These are phyloP conservation scores for Vitis hybrid DNA, from an alignment of 177 flowering plant species.

Conservation along the genomic window DNA sequence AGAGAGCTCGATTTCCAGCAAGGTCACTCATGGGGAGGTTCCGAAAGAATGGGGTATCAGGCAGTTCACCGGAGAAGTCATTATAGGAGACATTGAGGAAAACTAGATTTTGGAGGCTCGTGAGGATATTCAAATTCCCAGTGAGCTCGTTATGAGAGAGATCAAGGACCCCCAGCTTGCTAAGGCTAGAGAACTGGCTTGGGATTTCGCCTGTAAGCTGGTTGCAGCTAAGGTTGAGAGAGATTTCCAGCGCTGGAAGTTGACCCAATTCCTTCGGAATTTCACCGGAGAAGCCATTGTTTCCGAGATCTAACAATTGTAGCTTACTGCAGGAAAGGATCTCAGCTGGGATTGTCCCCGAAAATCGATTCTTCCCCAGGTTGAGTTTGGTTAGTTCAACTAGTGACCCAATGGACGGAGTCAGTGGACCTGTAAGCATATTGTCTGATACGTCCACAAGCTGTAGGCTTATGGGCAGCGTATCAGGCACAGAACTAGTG, in stretches of 20 bases:
- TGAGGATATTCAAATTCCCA: slow-evolving; percentile 49
- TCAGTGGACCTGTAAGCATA: slow-evolving; percentile 51
- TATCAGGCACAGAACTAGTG: slow-evolving; percentile 51
- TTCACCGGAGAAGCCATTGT: slow-evolving; percentile 59
- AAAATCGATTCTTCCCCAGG: slow-evolving; percentile 51
- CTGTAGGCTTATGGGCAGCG: slow-evolving; percentile 58
- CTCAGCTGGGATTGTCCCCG: slow-evolving; percentile 64
- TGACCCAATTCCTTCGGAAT: slow-evolving; percentile 62
- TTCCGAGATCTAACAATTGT: slow-evolving; percentile 55
- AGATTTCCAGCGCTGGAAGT: slow-evolving; percentile 64
- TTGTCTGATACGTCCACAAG: slow-evolving; percentile 63
- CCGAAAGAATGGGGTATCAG: slow-evolving; percentile 66
- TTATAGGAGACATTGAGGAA: slow-evolving; percentile 75
- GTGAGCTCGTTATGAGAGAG: slow-evolving; percentile 64
- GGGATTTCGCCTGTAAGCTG: slow-evolving; percentile 63
- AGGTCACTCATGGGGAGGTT: slow-evolving; percentile 63
- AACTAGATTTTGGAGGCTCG: slow-evolving; percentile 68
- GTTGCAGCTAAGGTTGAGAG: slow-evolving; percentile 75
- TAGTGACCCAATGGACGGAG: slow-evolving; percentile 42
- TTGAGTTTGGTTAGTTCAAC: slow-evolving; percentile 56
- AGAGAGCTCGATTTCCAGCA: slow-evolving; percentile 58
- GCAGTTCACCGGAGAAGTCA: slow-evolving; percentile 73
- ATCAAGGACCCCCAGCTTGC: slow-evolving; percentile 62
- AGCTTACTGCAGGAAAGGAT: slow-evolving; percentile 54
- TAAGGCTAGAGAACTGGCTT: slow-evolving; percentile 45